Conservation (phyloP, 1,139 yeast genomes). For the Geotrichum citri-aurantii region DNA sequence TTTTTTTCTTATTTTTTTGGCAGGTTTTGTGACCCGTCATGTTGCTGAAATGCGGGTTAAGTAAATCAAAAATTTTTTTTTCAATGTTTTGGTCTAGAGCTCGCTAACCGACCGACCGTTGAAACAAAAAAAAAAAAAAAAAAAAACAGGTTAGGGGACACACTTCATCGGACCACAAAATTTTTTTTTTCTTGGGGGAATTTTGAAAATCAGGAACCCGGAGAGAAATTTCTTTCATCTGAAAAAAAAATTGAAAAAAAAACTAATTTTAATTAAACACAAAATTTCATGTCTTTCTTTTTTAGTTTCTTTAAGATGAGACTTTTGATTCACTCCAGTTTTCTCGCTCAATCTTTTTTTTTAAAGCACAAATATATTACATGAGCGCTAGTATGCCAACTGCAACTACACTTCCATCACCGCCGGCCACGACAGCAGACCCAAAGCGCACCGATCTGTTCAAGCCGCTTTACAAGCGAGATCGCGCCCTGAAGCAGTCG, state of each 20-base stretch:
- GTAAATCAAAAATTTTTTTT: too few species aligned
- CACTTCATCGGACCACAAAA: neutral
- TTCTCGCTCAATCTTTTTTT: too few species aligned
- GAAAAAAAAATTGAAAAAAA: too few species aligned
- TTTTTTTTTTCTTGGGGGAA: neutral
- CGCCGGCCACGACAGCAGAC: neutral
- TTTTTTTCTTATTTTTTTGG: too few species aligned
- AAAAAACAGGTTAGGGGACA: neutral
- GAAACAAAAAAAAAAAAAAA: too few species aligned
- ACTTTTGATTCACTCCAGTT: too few species aligned
- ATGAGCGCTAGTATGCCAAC: neutral
- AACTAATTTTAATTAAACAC: neutral
- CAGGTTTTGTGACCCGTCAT: too few species aligned
- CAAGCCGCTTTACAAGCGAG: conserved; percentile 18
- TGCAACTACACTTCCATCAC: neutral
- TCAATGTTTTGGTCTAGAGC: too few species aligned
- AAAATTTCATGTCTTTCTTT: neutral
- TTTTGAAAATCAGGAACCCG: neutral
- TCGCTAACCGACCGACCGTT: too few species aligned
- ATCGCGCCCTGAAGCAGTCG: conserved; percentile 3
- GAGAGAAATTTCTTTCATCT: neutral
- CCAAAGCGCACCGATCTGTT: conserved; percentile 9
- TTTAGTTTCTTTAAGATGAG: neutral
- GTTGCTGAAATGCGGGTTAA: too few species aligned
- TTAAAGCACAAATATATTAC: neutral